A percentile compares a stretch with the other conserved stretches of the same genome.
Evolutionary conservation across 2,329 filamentous ascomycete genomes (phyloP).

Genomic region (Diaporthe sp.): DNA sequence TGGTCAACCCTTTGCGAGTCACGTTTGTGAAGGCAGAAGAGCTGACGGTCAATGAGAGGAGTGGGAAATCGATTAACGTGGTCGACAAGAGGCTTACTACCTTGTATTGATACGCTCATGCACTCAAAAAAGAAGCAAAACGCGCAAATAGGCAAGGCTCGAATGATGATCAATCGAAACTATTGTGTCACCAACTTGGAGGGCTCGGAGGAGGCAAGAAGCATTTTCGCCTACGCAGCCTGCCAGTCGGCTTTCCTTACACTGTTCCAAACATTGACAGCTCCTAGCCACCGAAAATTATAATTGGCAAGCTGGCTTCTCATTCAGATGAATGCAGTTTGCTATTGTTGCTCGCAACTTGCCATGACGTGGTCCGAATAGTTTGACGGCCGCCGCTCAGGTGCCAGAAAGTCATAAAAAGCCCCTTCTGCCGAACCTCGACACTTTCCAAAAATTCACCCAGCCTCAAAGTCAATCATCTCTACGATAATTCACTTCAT

Average conservation of each 20-base stretch:
- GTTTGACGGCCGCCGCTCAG: background rate
- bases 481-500: background rate
- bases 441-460: background rate
- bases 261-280: background rate
- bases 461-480: background rate
- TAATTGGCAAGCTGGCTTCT: background rate
- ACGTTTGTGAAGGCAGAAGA: background rate
- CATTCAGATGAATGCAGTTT: background rate
- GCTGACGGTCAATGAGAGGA: constrained; percentile 12
- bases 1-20: background rate
- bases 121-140: background rate
- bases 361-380: background rate
- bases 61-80: constrained; percentile 15
- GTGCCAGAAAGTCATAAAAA: background rate
- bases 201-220: background rate
- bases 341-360: too few species aligned
- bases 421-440: background rate
- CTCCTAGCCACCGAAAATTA: background rate
- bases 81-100: constrained; percentile 12
- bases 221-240: background rate
- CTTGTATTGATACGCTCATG: background rate
- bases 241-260: background rate
- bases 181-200: background rate
- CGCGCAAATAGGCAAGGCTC: too few species aligned
- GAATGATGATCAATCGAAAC: too few species aligned